Percentiles rank a stretch among this genome's conserved stretches.
Conservation (phyloP, 2,329 filamentous ascomycete genomes). For the Phyllosticta paracitricarpa region DNA sequence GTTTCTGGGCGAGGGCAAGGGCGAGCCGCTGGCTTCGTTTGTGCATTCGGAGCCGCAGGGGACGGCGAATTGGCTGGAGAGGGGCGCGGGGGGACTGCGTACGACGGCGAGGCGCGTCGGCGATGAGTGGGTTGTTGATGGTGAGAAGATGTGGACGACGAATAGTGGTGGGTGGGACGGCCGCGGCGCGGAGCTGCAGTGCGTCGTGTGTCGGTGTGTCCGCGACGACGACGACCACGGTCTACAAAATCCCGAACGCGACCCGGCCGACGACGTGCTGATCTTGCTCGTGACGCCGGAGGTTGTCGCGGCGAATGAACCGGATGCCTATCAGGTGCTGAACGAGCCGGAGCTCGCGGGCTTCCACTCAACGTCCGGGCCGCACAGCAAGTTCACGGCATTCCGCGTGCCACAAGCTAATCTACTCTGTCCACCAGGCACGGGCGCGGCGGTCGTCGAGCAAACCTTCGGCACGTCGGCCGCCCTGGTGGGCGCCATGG, state of each 20-base stretch:
- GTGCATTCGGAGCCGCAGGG: slow-evolving; percentile 44
- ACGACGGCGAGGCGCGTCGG: slow-evolving; percentile 42
- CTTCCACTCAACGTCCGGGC: slow-evolving; percentile 40
- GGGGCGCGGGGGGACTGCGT: slow-evolving; percentile 37
- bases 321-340: slow-evolving; percentile 37
- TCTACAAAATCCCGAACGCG: slow-evolving; percentile 3
- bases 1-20: slow-evolving; percentile 35
- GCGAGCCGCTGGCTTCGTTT: slow-evolving; percentile 40
- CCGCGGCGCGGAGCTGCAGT: slow-evolving; percentile 42
- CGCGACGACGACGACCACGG: too few species aligned
- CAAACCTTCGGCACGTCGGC: slow-evolving; percentile 37
- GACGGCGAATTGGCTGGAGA: slow-evolving; percentile 43
- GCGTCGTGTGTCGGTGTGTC: slow-evolving; percentile 40
- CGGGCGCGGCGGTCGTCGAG: slow-evolving; percentile 35
- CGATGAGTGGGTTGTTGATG: slow-evolving; percentile 42
- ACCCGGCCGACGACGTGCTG: slow-evolving; percentile 33
- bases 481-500: slow-evolving; percentile 45
- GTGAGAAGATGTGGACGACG: slow-evolving; percentile 49
- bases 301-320: slow-evolving; percentile 36
- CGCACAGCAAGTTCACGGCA: slow-evolving; percentile 39
- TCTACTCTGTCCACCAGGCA: slow-evolving; percentile 36
- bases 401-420: slow-evolving; percentile 40
- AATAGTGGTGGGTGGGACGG: slow-evolving; percentile 46
- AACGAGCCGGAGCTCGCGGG: slow-evolving; percentile 37
- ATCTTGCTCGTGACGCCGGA: slow-evolving; percentile 41